Conservation (phyloP, 179 eudicot genomes). For the Spinacia oleracea region DNA sequence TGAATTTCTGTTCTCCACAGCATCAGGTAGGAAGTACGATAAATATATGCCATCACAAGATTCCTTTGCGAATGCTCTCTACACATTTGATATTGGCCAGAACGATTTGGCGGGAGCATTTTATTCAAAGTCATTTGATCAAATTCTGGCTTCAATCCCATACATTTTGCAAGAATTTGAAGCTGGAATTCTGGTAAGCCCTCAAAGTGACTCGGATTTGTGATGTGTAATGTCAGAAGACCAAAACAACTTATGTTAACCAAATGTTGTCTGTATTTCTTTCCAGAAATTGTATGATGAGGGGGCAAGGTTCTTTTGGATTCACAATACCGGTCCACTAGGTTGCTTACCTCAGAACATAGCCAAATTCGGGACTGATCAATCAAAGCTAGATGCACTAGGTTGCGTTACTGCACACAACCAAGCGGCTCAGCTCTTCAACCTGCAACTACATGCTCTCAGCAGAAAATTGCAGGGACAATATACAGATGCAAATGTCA, state of each 20-base stretch:
- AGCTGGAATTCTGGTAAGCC: slow-evolving; percentile 60
- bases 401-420: slow-evolving; percentile 83
- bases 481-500: slow-evolving; percentile 61
- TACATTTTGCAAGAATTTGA: slow-evolving; percentile 67
- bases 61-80: slow-evolving; percentile 64
- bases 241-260: not conserved
- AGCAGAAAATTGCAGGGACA: slow-evolving; percentile 62
- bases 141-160: slow-evolving; percentile 70
- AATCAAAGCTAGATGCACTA: slow-evolving; percentile 61
- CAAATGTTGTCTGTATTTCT: not conserved
- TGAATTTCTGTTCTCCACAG: slow-evolving; percentile 11
- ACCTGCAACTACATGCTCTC: slow-evolving; percentile 83
- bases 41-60: slow-evolving; percentile 67
- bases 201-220: not conserved
- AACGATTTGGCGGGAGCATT: slow-evolving; percentile 87
- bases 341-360: slow-evolving; percentile 87
- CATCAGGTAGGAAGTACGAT: slow-evolving; percentile 54
- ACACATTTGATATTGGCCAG: slow-evolving; percentile 92
- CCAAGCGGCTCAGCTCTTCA: slow-evolving; percentile 79
- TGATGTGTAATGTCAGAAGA: not conserved
- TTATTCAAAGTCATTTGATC: slow-evolving; percentile 68
- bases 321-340: slow-evolving; percentile 91
- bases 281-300: slow-evolving; percentile 63
- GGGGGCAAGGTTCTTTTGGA: slow-evolving; percentile 88
- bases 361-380: slow-evolving; percentile 68